These are phyloP conservation scores for Trypanosoma conorhini DNA, from an alignment of 208 protist genomes.

Conservation along the genomic window DNA sequence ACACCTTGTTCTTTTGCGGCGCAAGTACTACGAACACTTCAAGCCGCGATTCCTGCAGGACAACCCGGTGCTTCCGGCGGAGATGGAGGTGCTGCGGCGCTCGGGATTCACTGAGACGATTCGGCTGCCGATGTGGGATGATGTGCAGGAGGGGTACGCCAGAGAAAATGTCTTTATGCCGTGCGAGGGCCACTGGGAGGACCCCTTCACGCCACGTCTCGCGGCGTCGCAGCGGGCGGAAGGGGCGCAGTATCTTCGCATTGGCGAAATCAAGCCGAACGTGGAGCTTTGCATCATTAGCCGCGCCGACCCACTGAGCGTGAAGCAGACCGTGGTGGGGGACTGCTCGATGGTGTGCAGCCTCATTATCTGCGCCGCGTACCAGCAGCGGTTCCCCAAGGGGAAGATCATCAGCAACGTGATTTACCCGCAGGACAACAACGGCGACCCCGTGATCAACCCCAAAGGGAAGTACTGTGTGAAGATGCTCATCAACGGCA, in stretches of 20 bases:
- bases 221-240: constrained; percentile 33
- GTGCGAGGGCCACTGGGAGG: constrained; percentile 47
- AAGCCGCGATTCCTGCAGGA: constrained; percentile 83
- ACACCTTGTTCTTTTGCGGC: constrained; percentile 61
- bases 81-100: constrained; percentile 77
- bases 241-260: constrained; percentile 34
- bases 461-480: constrained; percentile 90
- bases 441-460: constrained; percentile 77
- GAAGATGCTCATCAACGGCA: constrained; percentile 93
- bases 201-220: constrained; percentile 32
- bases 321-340: constrained; percentile 83
- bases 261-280: constrained; percentile 17
- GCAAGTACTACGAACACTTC: constrained; percentile 43
- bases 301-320: constrained; percentile 75
- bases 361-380: constrained; percentile 75
- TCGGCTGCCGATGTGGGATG: constrained; percentile 86
- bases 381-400: constrained; percentile 82
- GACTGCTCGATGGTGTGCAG: constrained; percentile 89
- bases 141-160: constrained; percentile 78
- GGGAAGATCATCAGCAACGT: constrained; percentile 83
- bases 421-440: constrained; percentile 86
- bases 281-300: constrained; percentile 41
- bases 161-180: constrained; percentile 88
- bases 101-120: constrained; percentile 73
- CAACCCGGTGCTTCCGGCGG: constrained; percentile 68